phyloP scores from a whole-genome alignment of 495 filamentous ascomycete species.

The Neurospora sp. region DNA sequence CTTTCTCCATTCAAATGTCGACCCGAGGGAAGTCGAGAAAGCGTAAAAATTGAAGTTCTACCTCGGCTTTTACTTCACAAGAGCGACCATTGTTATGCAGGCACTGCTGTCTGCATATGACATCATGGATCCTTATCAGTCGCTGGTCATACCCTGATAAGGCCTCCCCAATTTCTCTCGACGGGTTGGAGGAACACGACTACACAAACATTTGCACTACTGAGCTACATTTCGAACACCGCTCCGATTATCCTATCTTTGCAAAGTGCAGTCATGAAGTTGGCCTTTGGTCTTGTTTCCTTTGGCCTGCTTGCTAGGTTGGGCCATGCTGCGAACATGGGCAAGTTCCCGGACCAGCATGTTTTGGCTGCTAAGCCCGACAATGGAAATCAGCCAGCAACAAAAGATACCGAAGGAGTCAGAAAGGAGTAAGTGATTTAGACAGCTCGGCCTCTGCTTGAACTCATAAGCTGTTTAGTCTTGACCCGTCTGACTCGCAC shows the following conservation, averaged over 20 bases:
- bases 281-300: background rate
- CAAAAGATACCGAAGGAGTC: background rate
- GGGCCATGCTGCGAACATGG: background rate
- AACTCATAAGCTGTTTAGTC: background rate
- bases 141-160: background rate
- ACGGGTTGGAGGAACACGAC: background rate
- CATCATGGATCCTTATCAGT: background rate
- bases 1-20: background rate
- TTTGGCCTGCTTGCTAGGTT: background rate
- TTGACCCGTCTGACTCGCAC: background rate
- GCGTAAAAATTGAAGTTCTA: background rate
- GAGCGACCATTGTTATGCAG: background rate
- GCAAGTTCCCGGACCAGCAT: background rate
- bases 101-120: background rate
- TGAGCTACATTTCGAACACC: background rate
- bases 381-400: background rate
- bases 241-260: background rate
- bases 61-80: too few species aligned
- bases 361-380: background rate
- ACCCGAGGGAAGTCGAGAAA: background rate
- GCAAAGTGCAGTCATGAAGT: background rate
- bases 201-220: background rate
- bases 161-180: background rate
- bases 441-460: background rate
- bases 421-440: background rate